Evolutionary conservation across 2,329 filamentous ascomycete genomes (phyloP).

Genomic region (Macrophomina tecta): DNA sequence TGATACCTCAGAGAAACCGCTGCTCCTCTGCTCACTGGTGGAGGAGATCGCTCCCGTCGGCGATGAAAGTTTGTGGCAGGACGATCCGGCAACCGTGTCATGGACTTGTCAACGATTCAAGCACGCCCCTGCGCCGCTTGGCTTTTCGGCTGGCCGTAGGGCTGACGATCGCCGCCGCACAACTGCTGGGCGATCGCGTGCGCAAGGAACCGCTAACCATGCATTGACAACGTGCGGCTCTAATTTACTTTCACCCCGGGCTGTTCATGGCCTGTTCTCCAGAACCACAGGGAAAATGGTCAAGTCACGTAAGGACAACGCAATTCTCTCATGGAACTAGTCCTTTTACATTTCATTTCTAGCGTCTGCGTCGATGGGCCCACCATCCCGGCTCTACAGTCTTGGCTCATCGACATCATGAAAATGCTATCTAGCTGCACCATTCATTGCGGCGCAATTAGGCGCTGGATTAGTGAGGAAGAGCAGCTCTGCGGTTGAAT

Average conservation of each 20-base stretch:
- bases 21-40: neutral
- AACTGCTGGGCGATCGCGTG: constrained; percentile 23
- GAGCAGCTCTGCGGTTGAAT: constrained; percentile 4
- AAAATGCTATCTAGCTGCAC: constrained; percentile 29
- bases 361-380: constrained; percentile 27
- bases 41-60: neutral
- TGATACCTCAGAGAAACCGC: constrained; percentile 9
- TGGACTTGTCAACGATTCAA: constrained; percentile 23
- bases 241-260: neutral
- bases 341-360: constrained; percentile 30
- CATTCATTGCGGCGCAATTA: constrained; percentile 27
- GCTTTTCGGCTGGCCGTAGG: constrained; percentile 23
- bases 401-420: constrained; percentile 30
- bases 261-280: neutral
- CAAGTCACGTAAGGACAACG: neutral
- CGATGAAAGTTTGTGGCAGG: constrained; percentile 17
- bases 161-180: constrained; percentile 26
- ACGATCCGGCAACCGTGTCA: constrained; percentile 28
- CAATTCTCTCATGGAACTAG: constrained; percentile 17
- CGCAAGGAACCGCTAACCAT: constrained; percentile 3
- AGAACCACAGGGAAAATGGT: neutral
- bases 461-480: constrained; percentile 28
- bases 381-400: constrained; percentile 27
- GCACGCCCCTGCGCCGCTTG: constrained; percentile 25
- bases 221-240: neutral